Conservation (phyloP, 805 yeast species). For the Starmera caribaea region DNA sequence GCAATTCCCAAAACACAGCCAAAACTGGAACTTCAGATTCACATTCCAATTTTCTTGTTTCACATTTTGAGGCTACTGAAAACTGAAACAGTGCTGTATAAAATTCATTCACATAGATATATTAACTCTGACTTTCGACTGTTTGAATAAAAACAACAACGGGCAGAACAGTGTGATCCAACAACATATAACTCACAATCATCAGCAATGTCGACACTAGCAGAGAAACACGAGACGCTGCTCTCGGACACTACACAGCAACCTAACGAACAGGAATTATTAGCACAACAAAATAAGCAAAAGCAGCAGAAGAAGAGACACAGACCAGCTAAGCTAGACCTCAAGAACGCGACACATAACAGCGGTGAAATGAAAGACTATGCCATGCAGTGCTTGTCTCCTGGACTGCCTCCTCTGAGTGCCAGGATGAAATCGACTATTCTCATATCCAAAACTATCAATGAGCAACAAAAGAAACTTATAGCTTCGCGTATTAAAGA, state of each 20-base stretch:
- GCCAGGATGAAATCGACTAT: constrained; percentile 19
- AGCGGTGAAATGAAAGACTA: constrained; percentile 12
- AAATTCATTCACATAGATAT: no score
- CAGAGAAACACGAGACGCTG: no score
- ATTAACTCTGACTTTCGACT: no score
- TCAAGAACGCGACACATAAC: constrained; percentile 8
- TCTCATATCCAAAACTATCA: constrained; percentile 15
- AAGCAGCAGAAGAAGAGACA: constrained; percentile 16
- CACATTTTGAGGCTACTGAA: no score
- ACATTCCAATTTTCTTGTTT: no score
- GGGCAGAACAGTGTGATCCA: no score
- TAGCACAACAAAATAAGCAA: background rate
- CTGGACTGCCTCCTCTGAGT: constrained; percentile 19
- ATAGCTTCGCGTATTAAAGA: constrained; percentile 14
- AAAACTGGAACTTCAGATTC: no score
- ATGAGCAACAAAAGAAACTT: constrained; percentile 19
- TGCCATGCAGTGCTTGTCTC: constrained; percentile 19
- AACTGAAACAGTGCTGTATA: no score
- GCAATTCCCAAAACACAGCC: no score
- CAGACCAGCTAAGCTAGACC: constrained; percentile 17
- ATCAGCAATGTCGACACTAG: no score
- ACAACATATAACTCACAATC: no score
- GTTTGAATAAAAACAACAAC: no score
- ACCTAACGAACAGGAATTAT: background rate
- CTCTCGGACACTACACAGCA: background rate